A percentile compares a stretch with the other conserved stretches of the same genome.
Evolutionary conservation across 139 green algal genomes (phyloP).

Genomic region (Gonium pectorale): DNA sequence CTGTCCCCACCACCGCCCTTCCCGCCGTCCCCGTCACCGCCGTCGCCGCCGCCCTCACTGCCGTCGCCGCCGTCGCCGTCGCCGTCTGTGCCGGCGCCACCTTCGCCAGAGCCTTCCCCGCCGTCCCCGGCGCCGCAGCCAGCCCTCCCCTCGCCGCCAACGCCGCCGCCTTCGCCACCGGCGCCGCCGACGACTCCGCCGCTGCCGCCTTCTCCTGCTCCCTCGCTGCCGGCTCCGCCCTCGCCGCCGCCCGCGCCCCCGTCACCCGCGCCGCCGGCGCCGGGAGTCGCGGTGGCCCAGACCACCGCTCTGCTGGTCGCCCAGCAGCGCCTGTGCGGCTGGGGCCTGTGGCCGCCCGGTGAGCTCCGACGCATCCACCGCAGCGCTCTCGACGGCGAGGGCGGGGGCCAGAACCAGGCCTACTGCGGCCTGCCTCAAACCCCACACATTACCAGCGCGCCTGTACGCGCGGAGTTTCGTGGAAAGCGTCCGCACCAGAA

Average conservation of each 20-base stretch:
- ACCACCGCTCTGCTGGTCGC: not conserved
- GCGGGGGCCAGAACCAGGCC: too few species aligned
- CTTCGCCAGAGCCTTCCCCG: too few species aligned
- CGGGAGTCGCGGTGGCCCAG: too few species aligned
- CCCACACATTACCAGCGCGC: too few species aligned
- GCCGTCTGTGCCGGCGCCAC: too few species aligned
- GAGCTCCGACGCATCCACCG: too few species aligned
- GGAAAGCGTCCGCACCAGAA: too few species aligned
- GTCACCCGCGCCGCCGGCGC: not conserved
- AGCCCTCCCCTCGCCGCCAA: not conserved
- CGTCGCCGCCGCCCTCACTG: not conserved
- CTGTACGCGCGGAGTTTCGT: too few species aligned
- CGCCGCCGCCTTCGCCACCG: not conserved
- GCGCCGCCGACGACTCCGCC: not conserved
- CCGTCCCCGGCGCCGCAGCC: not conserved
- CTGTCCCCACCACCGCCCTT: not conserved
- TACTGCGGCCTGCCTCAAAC: too few species aligned
- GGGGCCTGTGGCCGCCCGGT: slow-evolving; percentile 7
- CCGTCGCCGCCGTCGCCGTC: not conserved
- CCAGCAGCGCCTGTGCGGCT: slow-evolving; percentile 16
- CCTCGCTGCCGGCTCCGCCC: not conserved
- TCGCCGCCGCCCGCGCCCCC: not conserved
- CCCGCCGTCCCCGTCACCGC: not conserved
- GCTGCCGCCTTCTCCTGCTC: too few species aligned
- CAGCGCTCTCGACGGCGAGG: too few species aligned